Evolutionary conservation across 805 yeast genomes (phyloP).

Genomic region (Saccharomycodes ludwigii): DNA sequence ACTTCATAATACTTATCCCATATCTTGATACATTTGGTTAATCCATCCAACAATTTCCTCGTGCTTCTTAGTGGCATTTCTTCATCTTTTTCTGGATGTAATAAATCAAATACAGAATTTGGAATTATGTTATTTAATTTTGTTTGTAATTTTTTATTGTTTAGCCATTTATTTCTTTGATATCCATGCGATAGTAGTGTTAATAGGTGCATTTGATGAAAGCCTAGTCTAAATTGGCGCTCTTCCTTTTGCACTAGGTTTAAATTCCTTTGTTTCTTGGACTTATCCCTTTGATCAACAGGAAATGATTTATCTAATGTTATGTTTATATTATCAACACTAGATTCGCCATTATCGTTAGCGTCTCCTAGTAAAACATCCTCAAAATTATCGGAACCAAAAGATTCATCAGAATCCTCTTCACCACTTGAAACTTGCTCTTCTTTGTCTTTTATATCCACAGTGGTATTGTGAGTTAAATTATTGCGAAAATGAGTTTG

Average conservation of each 20-base stretch:
- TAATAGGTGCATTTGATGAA: conserved; percentile 2
- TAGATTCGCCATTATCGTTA: background rate
- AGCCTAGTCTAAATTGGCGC: background rate
- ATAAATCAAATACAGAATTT: conserved; percentile 29
- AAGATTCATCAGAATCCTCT: background rate
- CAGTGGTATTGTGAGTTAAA: too few species aligned
- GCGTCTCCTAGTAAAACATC: conserved; percentile 3
- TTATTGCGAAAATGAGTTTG: too few species aligned
- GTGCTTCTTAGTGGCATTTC: conserved; percentile 33
- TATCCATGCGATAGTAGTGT: conserved; percentile 38
- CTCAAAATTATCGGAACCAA: conserved; percentile 4
- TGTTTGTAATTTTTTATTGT: conserved; percentile 30
- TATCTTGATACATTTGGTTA: conserved; percentile 49
- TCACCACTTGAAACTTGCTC: too few species aligned
- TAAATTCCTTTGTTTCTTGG: background rate
- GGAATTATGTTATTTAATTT: conserved; percentile 38
- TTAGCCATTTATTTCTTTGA: conserved; percentile 65
- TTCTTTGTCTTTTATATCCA: too few species aligned
- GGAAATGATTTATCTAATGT: too few species aligned
- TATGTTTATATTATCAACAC: conserved; percentile 1
- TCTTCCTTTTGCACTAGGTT: conserved; percentile 1
- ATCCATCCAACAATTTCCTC: conserved; percentile 61
- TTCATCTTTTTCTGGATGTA: conserved; percentile 33
- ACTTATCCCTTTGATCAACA: too few species aligned
- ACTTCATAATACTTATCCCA: conserved; percentile 50